phyloP scores from a whole-genome alignment of 768 basidiomycete species.

The Termitomyces sp. region DNA sequence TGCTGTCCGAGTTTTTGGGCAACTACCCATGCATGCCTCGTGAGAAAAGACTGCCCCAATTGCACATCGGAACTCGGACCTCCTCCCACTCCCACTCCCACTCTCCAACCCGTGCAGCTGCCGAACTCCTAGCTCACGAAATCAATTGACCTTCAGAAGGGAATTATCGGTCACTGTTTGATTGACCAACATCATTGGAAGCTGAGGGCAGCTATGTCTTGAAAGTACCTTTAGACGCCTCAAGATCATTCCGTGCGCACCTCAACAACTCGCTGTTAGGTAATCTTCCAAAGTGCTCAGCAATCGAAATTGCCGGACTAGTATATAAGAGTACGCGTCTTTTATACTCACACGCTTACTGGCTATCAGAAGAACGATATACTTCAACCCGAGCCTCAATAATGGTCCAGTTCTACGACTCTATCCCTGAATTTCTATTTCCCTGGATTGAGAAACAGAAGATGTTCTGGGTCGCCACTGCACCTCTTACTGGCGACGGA shows the following conservation, averaged over 20 bases:
- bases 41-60: no score
- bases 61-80: no score
- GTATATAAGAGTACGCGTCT: background rate
- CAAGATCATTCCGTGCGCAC: background rate
- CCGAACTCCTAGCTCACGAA: background rate
- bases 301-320: no score
- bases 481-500: constrained; percentile 49
- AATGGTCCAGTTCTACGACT: constrained; percentile 52
- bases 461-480: constrained; percentile 68
- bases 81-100: no score
- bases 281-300: background rate
- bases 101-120: no score
- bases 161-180: no score
- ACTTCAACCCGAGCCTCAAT: no score
- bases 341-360: background rate
- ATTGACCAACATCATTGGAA: background rate
- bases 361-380: background rate
- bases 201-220: background rate
- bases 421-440: constrained; percentile 46
- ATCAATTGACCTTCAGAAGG: background rate
- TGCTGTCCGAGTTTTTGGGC: no score
- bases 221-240: background rate
- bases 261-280: background rate
- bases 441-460: constrained; percentile 59
- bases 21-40: no score